phyloP scores from a whole-genome alignment of 1,284 basidiomycete genomes.

The Pseudozyma thailandica region DNA sequence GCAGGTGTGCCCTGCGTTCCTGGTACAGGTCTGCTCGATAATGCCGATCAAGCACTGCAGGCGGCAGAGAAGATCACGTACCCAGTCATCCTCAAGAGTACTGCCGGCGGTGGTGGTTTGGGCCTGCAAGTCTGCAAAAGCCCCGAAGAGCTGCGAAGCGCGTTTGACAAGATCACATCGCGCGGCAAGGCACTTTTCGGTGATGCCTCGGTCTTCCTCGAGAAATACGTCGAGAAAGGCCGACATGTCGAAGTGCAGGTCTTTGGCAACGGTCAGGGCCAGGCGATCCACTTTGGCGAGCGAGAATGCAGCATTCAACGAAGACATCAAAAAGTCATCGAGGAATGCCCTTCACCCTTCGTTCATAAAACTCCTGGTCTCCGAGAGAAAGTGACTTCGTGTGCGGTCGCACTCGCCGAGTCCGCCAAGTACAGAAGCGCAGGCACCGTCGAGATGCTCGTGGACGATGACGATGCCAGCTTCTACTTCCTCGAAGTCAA shows the following conservation, averaged over 20 bases:
- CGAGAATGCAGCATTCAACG: slow-evolving; percentile 75
- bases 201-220: slow-evolving; percentile 74
- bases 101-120: slow-evolving; percentile 79
- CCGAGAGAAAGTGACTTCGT: slow-evolving; percentile 71
- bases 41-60: slow-evolving; percentile 70
- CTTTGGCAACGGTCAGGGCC: slow-evolving; percentile 74
- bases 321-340: slow-evolving; percentile 79
- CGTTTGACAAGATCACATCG: slow-evolving; percentile 69
- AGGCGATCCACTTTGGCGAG: slow-evolving; percentile 77
- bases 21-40: slow-evolving; percentile 70
- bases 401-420: slow-evolving; percentile 73
- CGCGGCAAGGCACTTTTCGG: slow-evolving; percentile 70
- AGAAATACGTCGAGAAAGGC: slow-evolving; percentile 73
- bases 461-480: slow-evolving; percentile 72
- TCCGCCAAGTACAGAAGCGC: slow-evolving; percentile 74
- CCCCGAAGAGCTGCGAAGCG: slow-evolving; percentile 70
- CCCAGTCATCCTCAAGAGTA: slow-evolving; percentile 78
- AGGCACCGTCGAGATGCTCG: slow-evolving; percentile 78
- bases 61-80: slow-evolving; percentile 73
- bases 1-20: slow-evolving; percentile 74
- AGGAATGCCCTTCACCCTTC: slow-evolving; percentile 76
- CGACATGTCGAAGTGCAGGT: slow-evolving; percentile 74
- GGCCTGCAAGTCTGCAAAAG: slow-evolving; percentile 74
- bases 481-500: slow-evolving; percentile 83
- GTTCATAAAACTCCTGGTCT: slow-evolving; percentile 54